Evolutionary conservation across 306 rosid species (phyloP).

Genomic region (Trichosanthes cucumerina): DNA sequence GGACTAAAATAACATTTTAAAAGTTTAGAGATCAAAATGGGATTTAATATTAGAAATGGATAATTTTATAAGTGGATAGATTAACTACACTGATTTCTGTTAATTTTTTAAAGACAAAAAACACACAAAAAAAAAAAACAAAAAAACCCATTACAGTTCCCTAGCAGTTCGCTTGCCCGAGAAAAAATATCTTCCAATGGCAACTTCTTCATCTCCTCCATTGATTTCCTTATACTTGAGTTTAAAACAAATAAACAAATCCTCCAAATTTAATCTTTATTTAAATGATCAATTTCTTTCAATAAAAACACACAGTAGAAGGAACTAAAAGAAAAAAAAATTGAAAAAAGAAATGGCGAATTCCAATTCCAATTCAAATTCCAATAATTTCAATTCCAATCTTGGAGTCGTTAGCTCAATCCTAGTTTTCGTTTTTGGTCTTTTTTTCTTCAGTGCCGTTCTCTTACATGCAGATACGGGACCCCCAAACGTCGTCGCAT

Average conservation of each 20-base stretch:
- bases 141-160: not conserved
- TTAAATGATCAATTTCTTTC: too few relatives aligned
- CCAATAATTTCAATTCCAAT: not conserved
- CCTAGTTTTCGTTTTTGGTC: not conserved
- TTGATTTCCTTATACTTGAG: not conserved
- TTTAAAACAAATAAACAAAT: not conserved
- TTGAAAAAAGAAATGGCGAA: not conserved
- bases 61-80: too few relatives aligned
- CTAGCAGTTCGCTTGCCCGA: too few relatives aligned
- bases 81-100: too few relatives aligned
- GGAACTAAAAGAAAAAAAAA: not conserved
- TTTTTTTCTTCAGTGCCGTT: not conserved
- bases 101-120: too few relatives aligned
- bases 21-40: too few relatives aligned
- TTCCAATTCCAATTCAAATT: not conserved
- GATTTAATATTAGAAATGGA: too few relatives aligned
- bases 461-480: not conserved
- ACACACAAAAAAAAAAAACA: too few relatives aligned
- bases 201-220: not conserved
- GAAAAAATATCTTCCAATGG: too few relatives aligned
- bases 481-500: not conserved
- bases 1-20: too few relatives aligned
- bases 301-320: too few relatives aligned
- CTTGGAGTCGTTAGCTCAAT: not conserved
- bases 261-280: too few relatives aligned